Evolutionary conservation across 1,139 yeast species (phyloP).

Genomic region (Geotrichum klebahnii): DNA sequence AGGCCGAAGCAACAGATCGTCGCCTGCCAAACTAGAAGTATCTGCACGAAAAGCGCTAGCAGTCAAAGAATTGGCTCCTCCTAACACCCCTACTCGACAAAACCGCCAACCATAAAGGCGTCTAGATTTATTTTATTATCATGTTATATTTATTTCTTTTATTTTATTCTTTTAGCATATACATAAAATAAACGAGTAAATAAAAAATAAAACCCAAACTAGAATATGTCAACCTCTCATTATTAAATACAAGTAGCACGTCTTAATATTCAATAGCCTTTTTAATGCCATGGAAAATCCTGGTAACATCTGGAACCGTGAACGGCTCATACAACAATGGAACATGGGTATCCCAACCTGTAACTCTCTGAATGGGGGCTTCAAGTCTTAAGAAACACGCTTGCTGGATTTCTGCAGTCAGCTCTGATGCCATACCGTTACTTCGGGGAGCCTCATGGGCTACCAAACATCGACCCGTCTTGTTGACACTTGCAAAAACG

Average conservation of each 20-base stretch:
- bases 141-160: too few relatives aligned
- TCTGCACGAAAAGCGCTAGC: too few relatives aligned
- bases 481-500: conserved; percentile 34
- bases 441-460: conserved; percentile 38
- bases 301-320: conserved; percentile 38
- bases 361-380: conserved; percentile 38
- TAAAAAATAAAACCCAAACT: too few relatives aligned
- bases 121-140: too few relatives aligned
- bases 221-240: too few relatives aligned
- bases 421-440: conserved; percentile 38
- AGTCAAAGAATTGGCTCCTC: background rate
- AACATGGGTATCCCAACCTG: conserved; percentile 41
- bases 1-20: background rate
- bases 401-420: conserved; percentile 39
- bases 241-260: background rate
- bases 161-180: too few relatives aligned
- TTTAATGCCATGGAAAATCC: conserved; percentile 37
- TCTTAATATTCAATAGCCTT: conserved; percentile 32
- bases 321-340: conserved; percentile 37
- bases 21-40: background rate
- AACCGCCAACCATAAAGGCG: too few relatives aligned
- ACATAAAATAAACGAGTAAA: too few relatives aligned
- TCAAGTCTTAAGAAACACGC: conserved; percentile 37
- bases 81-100: too few relatives aligned
- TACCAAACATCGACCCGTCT: conserved; percentile 38